phyloP scores from a whole-genome alignment of 2,329 filamentous ascomycete genomes.

The Pyricularia grisea region DNA sequence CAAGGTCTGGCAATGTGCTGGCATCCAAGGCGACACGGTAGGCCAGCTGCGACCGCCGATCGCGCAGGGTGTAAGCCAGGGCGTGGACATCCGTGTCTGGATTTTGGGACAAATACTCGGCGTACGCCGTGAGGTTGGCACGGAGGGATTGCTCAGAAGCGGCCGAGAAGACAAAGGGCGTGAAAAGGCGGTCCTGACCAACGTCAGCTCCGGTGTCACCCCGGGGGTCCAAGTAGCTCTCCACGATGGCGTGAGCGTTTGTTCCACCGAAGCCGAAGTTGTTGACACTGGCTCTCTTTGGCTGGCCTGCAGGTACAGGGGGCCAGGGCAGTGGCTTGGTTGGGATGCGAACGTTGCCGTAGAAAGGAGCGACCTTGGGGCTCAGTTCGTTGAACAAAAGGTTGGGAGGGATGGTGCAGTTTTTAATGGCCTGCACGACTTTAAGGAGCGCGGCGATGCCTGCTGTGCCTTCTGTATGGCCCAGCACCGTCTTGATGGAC shows the following conservation, averaged over 20 bases:
- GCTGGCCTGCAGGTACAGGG: slow-evolving; percentile 11
- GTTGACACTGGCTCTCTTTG: slow-evolving; percentile 12
- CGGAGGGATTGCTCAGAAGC: background rate
- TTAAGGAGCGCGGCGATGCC: slow-evolving; percentile 41
- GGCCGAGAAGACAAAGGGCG: background rate
- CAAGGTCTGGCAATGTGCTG: background rate
- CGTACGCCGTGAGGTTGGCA: background rate
- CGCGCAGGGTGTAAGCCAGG: background rate
- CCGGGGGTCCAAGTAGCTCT: background rate
- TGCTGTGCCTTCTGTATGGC: slow-evolving; percentile 39
- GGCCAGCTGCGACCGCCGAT: background rate
- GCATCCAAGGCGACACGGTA: background rate
- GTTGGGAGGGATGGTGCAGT: slow-evolving; percentile 19
- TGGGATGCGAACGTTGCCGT: slow-evolving; percentile 15
- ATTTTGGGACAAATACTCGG: background rate
- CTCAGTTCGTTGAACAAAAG: slow-evolving; percentile 18
- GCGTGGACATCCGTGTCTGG: background rate
- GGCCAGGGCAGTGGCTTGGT: slow-evolving; percentile 7
- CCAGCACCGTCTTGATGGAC: slow-evolving; percentile 27
- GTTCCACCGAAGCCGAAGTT: slow-evolving; percentile 18
- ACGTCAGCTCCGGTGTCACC: slow-evolving; percentile 20
- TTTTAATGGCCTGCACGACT: slow-evolving; percentile 23
- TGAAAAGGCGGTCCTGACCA: slow-evolving; percentile 17
- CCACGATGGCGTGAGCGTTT: slow-evolving; percentile 18
- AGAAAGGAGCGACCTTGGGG: slow-evolving; percentile 14